Conservation (phyloP, 2,329 filamentous ascomycete genomes). For the Botrytis tulipae region DNA sequence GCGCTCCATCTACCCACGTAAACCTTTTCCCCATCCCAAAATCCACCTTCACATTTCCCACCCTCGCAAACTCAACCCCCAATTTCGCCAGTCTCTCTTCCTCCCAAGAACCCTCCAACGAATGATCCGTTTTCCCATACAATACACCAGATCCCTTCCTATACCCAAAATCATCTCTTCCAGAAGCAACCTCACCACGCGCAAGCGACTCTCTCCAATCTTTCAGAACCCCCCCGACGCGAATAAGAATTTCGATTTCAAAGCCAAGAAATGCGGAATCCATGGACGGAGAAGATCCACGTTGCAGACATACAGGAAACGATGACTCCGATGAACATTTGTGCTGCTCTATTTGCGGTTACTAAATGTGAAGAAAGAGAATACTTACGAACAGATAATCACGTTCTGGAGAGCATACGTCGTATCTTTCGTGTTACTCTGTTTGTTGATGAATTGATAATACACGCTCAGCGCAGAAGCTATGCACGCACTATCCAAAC, state of each 20-base stretch:
- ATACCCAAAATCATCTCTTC: neutral
- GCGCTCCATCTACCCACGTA: neutral
- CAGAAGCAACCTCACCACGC: neutral
- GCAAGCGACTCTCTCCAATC: neutral
- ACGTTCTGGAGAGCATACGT: neutral
- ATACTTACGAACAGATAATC: neutral
- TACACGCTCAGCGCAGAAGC: neutral
- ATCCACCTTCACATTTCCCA: neutral
- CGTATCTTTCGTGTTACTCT: neutral
- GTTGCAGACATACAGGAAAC: neutral
- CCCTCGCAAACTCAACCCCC: neutral
- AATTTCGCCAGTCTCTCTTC: neutral
- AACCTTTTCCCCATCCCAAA: neutral
- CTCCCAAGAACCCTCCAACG: neutral
- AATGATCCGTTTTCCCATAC: neutral
- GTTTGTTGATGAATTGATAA: neutral
- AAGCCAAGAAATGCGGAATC: neutral
- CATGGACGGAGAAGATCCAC: neutral
- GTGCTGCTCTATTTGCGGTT: neutral
- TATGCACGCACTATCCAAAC: neutral
- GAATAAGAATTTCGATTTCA: neutral
- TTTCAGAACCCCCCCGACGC: neutral
- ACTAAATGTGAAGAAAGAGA: neutral
- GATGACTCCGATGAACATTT: neutral
- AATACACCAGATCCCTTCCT: neutral